Conservation (phyloP, 805 yeast genomes). For the Saccharomyces mikatae region DNA sequence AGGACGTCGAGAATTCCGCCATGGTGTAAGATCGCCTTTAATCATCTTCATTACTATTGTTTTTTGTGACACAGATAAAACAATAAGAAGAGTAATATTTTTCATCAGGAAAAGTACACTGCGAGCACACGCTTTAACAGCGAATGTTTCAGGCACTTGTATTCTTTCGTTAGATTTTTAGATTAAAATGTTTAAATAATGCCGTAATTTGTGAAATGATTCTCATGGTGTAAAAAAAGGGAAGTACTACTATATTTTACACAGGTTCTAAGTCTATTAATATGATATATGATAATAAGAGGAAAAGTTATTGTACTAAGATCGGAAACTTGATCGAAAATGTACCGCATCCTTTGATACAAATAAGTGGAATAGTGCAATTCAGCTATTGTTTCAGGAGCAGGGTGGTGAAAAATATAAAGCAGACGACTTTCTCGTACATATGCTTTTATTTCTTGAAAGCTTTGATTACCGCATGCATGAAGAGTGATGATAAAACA, state of each 20-base stretch:
- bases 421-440: not conserved
- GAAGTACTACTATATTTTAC: not conserved
- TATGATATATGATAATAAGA: not conserved
- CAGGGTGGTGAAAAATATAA: not conserved
- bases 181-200: not conserved
- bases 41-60: too few species aligned
- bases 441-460: conserved; percentile 18
- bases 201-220: not conserved
- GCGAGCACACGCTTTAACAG: not conserved
- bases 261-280: not conserved
- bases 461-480: conserved; percentile 40
- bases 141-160: not conserved
- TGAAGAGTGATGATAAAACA: conserved; percentile 63
- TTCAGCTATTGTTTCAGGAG: not conserved
- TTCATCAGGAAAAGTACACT: too few species aligned
- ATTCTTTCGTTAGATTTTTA: not conserved
- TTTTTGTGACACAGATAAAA: not conserved
- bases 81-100: not conserved
- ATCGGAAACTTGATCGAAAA: not conserved
- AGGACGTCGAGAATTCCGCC: not conserved
- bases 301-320: not conserved
- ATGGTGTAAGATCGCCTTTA: too few species aligned
- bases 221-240: not conserved
- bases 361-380: not conserved
- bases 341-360: not conserved